Base-by-base conservation (phyloP, 352 stramenopile genomes). In the Globisporangium paddicum region DNA sequence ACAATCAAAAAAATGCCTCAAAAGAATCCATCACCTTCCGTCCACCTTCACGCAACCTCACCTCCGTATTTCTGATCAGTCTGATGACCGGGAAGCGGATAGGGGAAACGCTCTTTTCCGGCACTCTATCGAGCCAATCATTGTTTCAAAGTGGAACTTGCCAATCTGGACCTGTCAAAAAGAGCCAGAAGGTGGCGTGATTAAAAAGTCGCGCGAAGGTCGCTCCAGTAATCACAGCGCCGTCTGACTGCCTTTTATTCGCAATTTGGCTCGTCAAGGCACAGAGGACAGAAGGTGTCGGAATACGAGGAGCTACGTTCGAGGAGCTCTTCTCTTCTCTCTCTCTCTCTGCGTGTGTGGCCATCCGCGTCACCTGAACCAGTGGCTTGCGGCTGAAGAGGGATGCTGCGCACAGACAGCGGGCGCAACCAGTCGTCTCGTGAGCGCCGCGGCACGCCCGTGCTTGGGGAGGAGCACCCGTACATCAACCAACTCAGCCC, bases 381-480 rank as follows among this genome's bases (percentile, higher is more conserved):
- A 32, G 35, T 47, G 32, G 16, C 16, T 51, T 16, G 37, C 34
- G 51, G 47, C 47, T 14, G 37, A 48, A 45, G 18, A 35, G 38
- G 37, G 40, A 62, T 62, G 56, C 26, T 62, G 49, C 61, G 67
- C 47, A 75, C 62, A 46, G 63, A 55, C 45, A 58, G 47, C 60
- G 41, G 32, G 41, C 58, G 47, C 19, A 30, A 35, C 28, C 59
- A 56, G 60, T 68, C 72, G 59, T 66, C 66, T 56, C 66, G 70
- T 51, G 71, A 85, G 28, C 74, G 79, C 45, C 77, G 76, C 47
- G 76, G 77, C 60, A 90, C 77, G 26, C 82, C 82, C 40, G 78
- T 92, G 49, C 70, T 92, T 35, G 58, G 58, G 25, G 82, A 90
- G 66, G 82, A 92, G 40, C 68, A 86, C 46, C 77, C 73, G 58